These are phyloP conservation scores for Fomitopsis betulina DNA, from an alignment of 1,284 basidiomycete species.

Conservation along the genomic window DNA sequence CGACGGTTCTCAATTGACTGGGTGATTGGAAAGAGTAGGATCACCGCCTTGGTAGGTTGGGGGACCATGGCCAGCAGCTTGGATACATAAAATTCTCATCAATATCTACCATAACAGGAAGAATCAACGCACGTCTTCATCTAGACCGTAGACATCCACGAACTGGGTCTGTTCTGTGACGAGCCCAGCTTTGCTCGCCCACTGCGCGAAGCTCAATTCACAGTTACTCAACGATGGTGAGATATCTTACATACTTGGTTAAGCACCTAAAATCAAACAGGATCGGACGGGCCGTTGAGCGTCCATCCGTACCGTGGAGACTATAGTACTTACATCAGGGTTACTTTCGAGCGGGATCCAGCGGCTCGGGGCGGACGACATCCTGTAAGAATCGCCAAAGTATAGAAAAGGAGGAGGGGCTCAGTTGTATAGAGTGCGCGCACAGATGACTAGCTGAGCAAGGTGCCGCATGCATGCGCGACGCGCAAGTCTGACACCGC, in stretches of 20 bases:
- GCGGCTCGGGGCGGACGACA: constrained; percentile 9
- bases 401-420: not conserved
- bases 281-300: not conserved
- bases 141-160: constrained; percentile 80
- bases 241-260: constrained; percentile 36
- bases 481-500: not conserved
- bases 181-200: constrained; percentile 75
- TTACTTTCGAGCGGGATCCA: constrained; percentile 81
- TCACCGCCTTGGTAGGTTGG: constrained; percentile 72
- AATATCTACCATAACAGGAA: not conserved
- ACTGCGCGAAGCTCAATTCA: constrained; percentile 40
- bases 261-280: constrained; percentile 39
- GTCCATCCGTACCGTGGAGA: constrained; percentile 10
- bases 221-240: not conserved
- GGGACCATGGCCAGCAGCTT: constrained; percentile 69
- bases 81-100: not conserved
- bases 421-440: no score
- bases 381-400: not conserved
- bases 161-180: constrained; percentile 56
- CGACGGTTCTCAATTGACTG: constrained; percentile 46
- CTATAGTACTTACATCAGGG: constrained; percentile 48
- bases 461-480: not conserved
- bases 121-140: constrained; percentile 48
- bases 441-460: not conserved
- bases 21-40: constrained; percentile 78